Evolutionary conservation across 2,329 filamentous ascomycete species (phyloP).

Genomic region (Rhynchosporium secalis): DNA sequence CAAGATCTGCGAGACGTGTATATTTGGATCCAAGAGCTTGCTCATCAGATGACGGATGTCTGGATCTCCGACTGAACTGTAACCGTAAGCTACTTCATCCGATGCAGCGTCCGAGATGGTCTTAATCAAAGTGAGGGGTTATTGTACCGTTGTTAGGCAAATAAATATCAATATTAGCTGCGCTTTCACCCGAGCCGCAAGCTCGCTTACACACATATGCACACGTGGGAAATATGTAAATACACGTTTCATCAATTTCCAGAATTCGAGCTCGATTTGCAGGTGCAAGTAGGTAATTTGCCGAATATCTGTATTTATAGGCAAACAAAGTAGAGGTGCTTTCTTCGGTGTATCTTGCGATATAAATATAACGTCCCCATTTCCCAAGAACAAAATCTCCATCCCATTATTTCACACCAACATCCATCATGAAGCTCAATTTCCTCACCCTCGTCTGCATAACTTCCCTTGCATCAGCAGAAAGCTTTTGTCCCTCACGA

Average conservation of each 20-base stretch:
- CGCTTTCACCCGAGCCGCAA: neutral
- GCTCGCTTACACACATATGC: neutral
- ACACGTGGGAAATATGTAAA: neutral
- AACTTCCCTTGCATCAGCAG: neutral
- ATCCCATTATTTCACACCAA: neutral
- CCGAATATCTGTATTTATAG: neutral
- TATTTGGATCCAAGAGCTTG: no score
- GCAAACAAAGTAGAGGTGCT: neutral
- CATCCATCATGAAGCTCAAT: constrained; percentile 1
- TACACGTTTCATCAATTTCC: neutral
- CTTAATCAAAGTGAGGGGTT: neutral
- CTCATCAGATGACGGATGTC: no score
- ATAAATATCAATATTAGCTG: neutral
- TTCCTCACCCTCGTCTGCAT: neutral
- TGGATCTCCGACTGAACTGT: no score
- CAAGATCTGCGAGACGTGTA: no score
- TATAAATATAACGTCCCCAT: neutral
- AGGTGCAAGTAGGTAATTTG: neutral
- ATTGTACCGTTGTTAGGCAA: neutral
- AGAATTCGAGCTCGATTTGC: neutral
- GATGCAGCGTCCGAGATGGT: neutral
- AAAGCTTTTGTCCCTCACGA: constrained; percentile 24
- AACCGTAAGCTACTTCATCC: no score
- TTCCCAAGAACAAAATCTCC: neutral
- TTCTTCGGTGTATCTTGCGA: neutral